Evolutionary conservation across 371 early-diverging fungal genomes (phyloP).

Genomic region (Haplosporangium sp.): DNA sequence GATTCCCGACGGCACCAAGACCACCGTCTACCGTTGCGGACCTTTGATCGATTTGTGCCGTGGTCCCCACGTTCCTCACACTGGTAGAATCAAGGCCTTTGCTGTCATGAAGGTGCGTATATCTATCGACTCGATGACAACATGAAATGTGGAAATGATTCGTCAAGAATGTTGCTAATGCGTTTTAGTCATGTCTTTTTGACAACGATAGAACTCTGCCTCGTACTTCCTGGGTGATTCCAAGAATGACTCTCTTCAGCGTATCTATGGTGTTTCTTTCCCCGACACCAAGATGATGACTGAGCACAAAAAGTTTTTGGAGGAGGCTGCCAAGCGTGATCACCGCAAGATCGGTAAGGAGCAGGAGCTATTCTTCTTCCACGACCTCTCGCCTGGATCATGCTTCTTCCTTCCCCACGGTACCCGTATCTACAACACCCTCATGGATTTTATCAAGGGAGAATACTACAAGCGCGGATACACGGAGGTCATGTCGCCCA

Average conservation of each 20-base stretch:
- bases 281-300: conserved; percentile 95
- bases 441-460: conserved; percentile 86
- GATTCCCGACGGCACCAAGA: conserved; percentile 92
- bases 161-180: no score
- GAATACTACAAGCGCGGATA: conserved; percentile 86
- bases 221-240: conserved; percentile 99
- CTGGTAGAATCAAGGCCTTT: conserved; percentile 95
- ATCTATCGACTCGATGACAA: no score
- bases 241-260: conserved; percentile 97
- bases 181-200: no score
- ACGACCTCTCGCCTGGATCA: conserved; percentile 96
- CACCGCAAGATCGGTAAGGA: conserved; percentile 97
- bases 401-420: conserved; percentile 99
- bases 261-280: conserved; percentile 99
- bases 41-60: conserved; percentile 98
- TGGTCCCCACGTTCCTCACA: conserved; percentile 99
- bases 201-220: conserved; percentile 78
- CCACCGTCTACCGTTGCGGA: conserved; percentile 98
- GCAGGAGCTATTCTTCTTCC: conserved; percentile 98
- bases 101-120: conserved; percentile 78
- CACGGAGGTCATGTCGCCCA: conserved; percentile 97
- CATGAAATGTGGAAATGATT: no score
- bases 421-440: conserved; percentile 93
- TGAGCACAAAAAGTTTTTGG: conserved; percentile 92
- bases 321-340: conserved; percentile 97